phyloP scores from a whole-genome alignment of 2,329 filamentous ascomycete genomes.

The Pestalotiopsis sp. region DNA sequence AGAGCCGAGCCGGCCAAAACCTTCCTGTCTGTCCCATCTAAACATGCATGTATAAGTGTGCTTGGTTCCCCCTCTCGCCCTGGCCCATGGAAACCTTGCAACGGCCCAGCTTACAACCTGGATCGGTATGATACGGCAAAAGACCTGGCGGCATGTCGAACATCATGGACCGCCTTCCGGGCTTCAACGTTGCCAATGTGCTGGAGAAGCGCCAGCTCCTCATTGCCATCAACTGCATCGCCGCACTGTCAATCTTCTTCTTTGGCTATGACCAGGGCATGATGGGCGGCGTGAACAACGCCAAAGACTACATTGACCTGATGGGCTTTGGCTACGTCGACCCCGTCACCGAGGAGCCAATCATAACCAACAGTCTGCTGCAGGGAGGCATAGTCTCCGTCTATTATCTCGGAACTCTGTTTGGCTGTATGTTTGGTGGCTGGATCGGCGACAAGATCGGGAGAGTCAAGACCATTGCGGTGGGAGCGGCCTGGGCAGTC shows the following conservation, averaged over 20 bases:
- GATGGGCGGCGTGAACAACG: conserved; percentile 55
- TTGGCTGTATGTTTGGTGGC: conserved; percentile 65
- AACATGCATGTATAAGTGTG: neutral
- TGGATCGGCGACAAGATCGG: conserved; percentile 65
- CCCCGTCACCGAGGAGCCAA: conserved; percentile 44
- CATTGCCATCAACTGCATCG: conserved; percentile 58
- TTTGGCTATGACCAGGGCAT: conserved; percentile 60
- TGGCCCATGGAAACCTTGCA: neutral
- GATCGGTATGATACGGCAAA: neutral
- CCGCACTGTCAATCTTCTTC: conserved; percentile 68
- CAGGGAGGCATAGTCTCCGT: conserved; percentile 64
- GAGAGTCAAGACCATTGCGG: conserved; percentile 63
- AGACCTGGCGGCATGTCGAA: neutral
- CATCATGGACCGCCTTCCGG: conserved; percentile 32
- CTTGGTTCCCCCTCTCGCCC: neutral
- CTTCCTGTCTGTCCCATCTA: neutral
- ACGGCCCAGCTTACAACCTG: neutral
- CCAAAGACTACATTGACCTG: conserved; percentile 62
- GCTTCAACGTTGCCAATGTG: conserved; percentile 32
- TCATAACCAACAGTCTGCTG: conserved; percentile 60
- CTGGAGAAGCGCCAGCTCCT: conserved; percentile 32
- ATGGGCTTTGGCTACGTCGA: conserved; percentile 67
- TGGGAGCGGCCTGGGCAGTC: conserved; percentile 59
- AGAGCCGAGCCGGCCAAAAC: neutral
- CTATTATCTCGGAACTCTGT: conserved; percentile 60